These are phyloP conservation scores for Tylopilus sp. DNA, from an alignment of 768 basidiomycete species.

Conservation along the genomic window DNA sequence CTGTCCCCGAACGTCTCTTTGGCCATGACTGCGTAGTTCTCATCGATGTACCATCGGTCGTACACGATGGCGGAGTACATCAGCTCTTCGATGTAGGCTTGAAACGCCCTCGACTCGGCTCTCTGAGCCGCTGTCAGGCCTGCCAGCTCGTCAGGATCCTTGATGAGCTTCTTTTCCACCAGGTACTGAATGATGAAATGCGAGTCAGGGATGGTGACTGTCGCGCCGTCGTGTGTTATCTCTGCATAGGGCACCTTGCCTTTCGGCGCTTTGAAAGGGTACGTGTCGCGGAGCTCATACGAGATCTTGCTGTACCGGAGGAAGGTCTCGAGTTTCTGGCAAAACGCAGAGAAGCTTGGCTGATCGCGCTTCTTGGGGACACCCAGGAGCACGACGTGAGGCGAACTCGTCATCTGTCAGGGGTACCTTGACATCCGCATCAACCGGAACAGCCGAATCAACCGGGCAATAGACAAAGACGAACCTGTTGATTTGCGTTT, in stretches of 20 bases:
- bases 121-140: slow-evolving; percentile 25
- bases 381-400: slow-evolving; percentile 27
- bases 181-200: slow-evolving; percentile 34
- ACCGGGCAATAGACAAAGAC: neutral
- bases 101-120: slow-evolving; percentile 35
- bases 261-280: slow-evolving; percentile 29
- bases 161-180: slow-evolving; percentile 21
- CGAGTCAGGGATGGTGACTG: slow-evolving; percentile 26
- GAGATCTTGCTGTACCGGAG: slow-evolving; percentile 25
- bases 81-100: slow-evolving; percentile 31
- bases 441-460: neutral
- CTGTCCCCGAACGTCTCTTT: slow-evolving; percentile 13
- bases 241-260: slow-evolving; percentile 33
- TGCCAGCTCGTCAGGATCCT: slow-evolving; percentile 28
- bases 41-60: slow-evolving; percentile 30
- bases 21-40: slow-evolving; percentile 20
- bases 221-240: slow-evolving; percentile 24
- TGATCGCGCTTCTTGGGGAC: slow-evolving; percentile 18
- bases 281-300: slow-evolving; percentile 26
- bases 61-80: slow-evolving; percentile 28
- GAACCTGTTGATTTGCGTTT: neutral
- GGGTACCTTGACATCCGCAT: neutral
- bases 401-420: slow-evolving; percentile 14
- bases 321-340: slow-evolving; percentile 34
- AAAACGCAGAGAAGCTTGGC: slow-evolving; percentile 31